A percentile compares a stretch with the other conserved stretches of the same genome.
Evolutionary conservation across 1,284 basidiomycete species (phyloP).

Genomic region (Austroboletus novae-zelandiae): DNA sequence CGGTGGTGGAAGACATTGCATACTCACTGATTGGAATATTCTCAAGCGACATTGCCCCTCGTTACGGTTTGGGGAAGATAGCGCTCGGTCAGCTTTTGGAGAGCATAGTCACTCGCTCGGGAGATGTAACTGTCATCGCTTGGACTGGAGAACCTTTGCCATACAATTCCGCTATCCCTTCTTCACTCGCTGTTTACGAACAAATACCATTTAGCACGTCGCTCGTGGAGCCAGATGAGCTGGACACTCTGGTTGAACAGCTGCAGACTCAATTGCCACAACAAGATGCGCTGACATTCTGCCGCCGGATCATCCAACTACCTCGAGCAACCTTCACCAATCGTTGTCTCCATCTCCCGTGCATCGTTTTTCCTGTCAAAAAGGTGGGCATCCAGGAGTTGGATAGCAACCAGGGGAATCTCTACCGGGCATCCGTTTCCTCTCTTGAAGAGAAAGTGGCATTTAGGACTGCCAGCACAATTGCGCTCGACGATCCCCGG

Average conservation of each 20-base stretch:
- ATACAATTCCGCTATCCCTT: constrained; percentile 5
- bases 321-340: constrained; percentile 5
- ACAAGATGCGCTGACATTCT: background rate
- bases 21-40: constrained; percentile 1
- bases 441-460: background rate
- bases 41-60: constrained; percentile 2
- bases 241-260: background rate
- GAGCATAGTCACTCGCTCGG: constrained; percentile 5
- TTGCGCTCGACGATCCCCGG: background rate
- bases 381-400: background rate
- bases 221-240: background rate
- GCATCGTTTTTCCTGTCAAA: constrained; percentile 1
- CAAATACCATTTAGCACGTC: background rate
- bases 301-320: background rate
- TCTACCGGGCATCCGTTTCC: background rate
- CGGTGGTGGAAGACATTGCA: background rate
- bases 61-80: background rate
- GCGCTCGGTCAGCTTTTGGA: background rate
- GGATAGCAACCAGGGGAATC: background rate
- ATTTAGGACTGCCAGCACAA: background rate
- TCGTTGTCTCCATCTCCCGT: constrained; percentile 6
- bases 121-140: constrained; percentile 8
- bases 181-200: constrained; percentile 2
- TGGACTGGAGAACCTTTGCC: constrained; percentile 5
- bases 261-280: background rate